These are phyloP conservation scores for Wickerhamomyces rabaulensis DNA, from an alignment of 805 yeast genomes.

Conservation along the genomic window DNA sequence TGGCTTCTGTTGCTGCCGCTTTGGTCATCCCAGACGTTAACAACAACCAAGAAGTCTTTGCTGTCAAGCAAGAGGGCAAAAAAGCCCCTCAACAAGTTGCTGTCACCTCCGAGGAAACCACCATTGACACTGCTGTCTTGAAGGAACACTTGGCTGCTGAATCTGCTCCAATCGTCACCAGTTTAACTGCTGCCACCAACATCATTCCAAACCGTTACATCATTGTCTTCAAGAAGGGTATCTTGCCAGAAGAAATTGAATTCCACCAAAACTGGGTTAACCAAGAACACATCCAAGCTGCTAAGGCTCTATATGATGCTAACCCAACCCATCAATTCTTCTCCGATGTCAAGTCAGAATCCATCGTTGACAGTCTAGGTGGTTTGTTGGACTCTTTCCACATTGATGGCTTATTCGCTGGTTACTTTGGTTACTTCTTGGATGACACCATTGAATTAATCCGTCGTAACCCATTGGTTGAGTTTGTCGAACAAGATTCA, in stretches of 20 bases:
- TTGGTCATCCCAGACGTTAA: conserved; percentile 59
- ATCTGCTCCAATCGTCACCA: conserved; percentile 44
- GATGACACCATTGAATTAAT: conserved; percentile 69
- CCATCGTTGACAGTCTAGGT: conserved; percentile 31
- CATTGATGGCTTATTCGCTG: conserved; percentile 54
- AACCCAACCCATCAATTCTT: conserved; percentile 36
- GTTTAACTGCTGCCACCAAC: conserved; percentile 38
- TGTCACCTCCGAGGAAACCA: conserved; percentile 10
- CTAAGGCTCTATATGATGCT: conserved; percentile 30
- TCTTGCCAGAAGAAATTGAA: conserved; percentile 44
- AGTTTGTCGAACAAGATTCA: conserved; percentile 72
- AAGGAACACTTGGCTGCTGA: conserved; percentile 10
- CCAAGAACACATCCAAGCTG: conserved; percentile 42
- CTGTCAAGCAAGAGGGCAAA: conserved; percentile 7
- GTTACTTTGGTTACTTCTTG: conserved; percentile 84
- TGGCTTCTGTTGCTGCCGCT: conserved; percentile 39
- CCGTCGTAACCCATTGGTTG: conserved; percentile 58
- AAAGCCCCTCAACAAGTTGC: conserved; percentile 10
- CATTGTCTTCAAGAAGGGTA: conserved; percentile 70
- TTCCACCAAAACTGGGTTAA: conserved; percentile 68
- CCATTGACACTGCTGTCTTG: conserved; percentile 13
- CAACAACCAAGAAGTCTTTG: conserved; percentile 35
- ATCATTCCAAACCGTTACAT: conserved; percentile 75
- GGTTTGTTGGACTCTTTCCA: conserved; percentile 59
- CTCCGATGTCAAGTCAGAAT: conserved; percentile 22